Evolutionary conservation across 495 filamentous ascomycete genomes (phyloP).

Genomic region (Staphylotrichum longicolle): DNA sequence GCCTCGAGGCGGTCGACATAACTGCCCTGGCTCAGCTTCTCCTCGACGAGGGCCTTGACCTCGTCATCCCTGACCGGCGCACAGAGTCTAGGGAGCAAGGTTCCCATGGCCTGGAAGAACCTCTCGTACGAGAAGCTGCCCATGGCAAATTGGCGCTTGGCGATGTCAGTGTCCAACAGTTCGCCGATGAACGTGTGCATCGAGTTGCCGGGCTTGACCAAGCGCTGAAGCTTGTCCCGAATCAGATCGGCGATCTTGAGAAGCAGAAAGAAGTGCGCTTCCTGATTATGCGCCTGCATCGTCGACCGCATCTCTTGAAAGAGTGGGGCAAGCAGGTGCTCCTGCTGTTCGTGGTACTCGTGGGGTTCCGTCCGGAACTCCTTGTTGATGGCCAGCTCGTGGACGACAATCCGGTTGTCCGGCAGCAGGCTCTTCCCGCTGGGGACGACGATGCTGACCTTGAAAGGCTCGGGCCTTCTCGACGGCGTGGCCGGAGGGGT

Average conservation of each 20-base stretch:
- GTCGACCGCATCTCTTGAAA: slow-evolving; percentile 75
- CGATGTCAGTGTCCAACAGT: slow-evolving; percentile 74
- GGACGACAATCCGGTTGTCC: slow-evolving; percentile 79
- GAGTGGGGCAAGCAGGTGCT: slow-evolving; percentile 58
- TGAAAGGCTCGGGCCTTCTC: slow-evolving; percentile 36
- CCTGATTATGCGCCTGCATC: slow-evolving; percentile 67
- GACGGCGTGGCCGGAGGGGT: slow-evolving; percentile 45
- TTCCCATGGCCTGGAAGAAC: slow-evolving; percentile 88
- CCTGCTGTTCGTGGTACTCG: slow-evolving; percentile 51
- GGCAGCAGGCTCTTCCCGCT: slow-evolving; percentile 58
- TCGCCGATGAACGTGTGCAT: slow-evolving; percentile 84
- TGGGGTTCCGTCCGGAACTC: slow-evolving; percentile 61
- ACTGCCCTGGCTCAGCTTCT: slow-evolving; percentile 65
- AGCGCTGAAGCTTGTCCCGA: slow-evolving; percentile 73
- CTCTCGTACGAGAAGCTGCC: slow-evolving; percentile 90
- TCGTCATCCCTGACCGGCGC: slow-evolving; percentile 85
- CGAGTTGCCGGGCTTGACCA: slow-evolving; percentile 74
- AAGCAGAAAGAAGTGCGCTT: slow-evolving; percentile 63
- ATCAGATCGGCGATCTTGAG: slow-evolving; percentile 83
- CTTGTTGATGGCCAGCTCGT: slow-evolving; percentile 89
- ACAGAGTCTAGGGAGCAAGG: slow-evolving; percentile 88
- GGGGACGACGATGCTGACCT: slow-evolving; percentile 42
- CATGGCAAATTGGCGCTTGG: slow-evolving; percentile 69
- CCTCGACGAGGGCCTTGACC: slow-evolving; percentile 73
- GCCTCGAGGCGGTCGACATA: slow-evolving; percentile 81